phyloP scores from a whole-genome alignment of 140 eudicot species.

The Ambrosia hybrid region DNA sequence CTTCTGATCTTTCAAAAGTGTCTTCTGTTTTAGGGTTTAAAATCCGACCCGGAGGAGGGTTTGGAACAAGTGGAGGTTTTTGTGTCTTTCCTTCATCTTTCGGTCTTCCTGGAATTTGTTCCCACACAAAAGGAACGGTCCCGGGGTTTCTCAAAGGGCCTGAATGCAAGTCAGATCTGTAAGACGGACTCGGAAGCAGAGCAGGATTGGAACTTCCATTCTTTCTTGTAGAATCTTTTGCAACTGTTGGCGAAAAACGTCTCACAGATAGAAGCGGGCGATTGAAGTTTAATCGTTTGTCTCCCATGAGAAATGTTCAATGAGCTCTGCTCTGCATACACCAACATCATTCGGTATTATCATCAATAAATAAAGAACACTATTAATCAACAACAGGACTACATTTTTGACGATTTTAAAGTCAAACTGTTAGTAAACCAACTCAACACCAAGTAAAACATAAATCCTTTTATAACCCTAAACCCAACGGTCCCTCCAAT shows the following conservation, averaged over 20 bases:
- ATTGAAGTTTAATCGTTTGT: constrained; percentile 57
- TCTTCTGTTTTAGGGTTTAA: constrained; percentile 23
- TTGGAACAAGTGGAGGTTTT: constrained; percentile 42
- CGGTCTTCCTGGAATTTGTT: constrained; percentile 78
- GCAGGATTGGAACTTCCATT: constrained; percentile 22
- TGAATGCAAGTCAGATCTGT: constrained; percentile 54
- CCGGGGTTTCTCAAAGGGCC: constrained; percentile 67
- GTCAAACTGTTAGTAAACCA: too few species aligned
- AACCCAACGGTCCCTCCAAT: too few species aligned
- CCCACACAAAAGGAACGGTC: constrained; percentile 79
- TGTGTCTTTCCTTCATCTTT: constrained; percentile 44
- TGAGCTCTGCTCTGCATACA: not conserved
- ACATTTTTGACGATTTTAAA: too few species aligned
- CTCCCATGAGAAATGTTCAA: constrained; percentile 44
- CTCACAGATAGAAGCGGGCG: constrained; percentile 72
- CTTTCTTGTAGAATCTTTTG: constrained; percentile 27
- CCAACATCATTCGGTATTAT: not conserved
- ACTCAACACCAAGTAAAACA: too few species aligned
- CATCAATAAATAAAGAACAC: too few species aligned
- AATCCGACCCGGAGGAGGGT: constrained; percentile 67
- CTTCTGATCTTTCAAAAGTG: constrained; percentile 28
- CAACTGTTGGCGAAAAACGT: constrained; percentile 37
- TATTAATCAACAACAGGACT: not conserved
- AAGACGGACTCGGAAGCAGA: constrained; percentile 40
- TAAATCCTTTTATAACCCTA: too few species aligned